Conservation (phyloP, 2,329 filamentous ascomycete genomes). For the Chaetothyriales sp. region DNA sequence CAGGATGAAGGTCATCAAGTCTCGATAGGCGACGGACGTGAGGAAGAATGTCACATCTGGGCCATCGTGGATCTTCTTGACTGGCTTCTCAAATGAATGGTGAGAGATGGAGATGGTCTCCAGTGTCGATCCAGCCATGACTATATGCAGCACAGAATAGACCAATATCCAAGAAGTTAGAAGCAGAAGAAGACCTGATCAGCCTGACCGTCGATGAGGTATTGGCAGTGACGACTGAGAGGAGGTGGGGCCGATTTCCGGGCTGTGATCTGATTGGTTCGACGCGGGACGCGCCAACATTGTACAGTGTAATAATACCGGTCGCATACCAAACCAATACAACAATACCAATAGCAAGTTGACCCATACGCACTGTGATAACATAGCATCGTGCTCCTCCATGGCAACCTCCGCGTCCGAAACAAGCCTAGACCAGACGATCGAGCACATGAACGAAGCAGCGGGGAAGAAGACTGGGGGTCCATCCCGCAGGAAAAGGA, state of each 20-base stretch:
- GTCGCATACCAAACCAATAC: too few species aligned
- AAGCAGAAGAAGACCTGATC: neutral
- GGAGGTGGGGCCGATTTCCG: neutral
- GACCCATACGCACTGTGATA: neutral
- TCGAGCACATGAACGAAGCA: neutral
- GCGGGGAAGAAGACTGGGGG: neutral
- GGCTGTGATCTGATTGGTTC: too few species aligned
- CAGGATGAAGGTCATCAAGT: constrained; percentile 73
- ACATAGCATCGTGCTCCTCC: neutral
- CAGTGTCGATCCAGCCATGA: neutral
- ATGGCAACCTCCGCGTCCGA: neutral
- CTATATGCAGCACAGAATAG: neutral
- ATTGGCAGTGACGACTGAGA: neutral
- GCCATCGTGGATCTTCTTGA: constrained; percentile 72
- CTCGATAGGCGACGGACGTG: constrained; percentile 64
- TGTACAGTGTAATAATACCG: too few species aligned
- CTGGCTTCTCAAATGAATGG: constrained; percentile 50
- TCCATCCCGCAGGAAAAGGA: neutral
- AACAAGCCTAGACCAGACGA: neutral
- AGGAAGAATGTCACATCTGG: constrained; percentile 71
- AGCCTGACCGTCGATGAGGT: neutral
- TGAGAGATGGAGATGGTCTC: constrained; percentile 9
- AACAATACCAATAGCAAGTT: too few species aligned
- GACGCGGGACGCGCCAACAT: too few species aligned
- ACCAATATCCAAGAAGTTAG: neutral